These are phyloP conservation scores for Fomes fomentarius DNA, from an alignment of 1,284 basidiomycete genomes.

Conservation along the genomic window DNA sequence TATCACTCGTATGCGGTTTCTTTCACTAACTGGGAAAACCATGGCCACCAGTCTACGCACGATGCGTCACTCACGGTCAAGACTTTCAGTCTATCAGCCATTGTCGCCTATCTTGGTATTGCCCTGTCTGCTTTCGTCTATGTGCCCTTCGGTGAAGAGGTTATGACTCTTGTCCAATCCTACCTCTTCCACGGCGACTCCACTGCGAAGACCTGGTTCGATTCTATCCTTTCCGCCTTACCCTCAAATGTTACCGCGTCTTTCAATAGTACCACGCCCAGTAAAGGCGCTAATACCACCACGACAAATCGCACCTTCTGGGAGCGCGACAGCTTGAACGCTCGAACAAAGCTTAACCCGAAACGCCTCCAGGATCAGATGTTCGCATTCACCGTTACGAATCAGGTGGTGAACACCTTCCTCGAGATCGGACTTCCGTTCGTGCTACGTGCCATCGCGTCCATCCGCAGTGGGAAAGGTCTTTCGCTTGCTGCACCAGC, in stretches of 20 bases:
- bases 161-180: slow-evolving; percentile 65
- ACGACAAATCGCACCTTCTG: slow-evolving; percentile 40
- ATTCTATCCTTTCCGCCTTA: slow-evolving; percentile 24
- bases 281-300: slow-evolving; percentile 1
- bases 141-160: slow-evolving; percentile 86
- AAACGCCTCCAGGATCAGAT: slow-evolving; percentile 87
- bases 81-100: slow-evolving; percentile 86
- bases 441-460: slow-evolving; percentile 64
- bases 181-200: slow-evolving; percentile 36
- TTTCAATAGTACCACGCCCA: slow-evolving; percentile 15
- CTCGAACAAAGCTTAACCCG: slow-evolving; percentile 62
- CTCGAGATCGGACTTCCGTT: slow-evolving; percentile 87
- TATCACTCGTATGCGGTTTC: slow-evolving; percentile 74
- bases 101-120: slow-evolving; percentile 89
- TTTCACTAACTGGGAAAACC: slow-evolving; percentile 92
- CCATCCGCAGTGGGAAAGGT: slow-evolving; percentile 49
- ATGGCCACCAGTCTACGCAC: slow-evolving; percentile 78
- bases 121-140: slow-evolving; percentile 89
- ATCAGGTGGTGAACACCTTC: slow-evolving; percentile 85
- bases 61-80: slow-evolving; percentile 87
- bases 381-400: slow-evolving; percentile 94
- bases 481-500: slow-evolving; percentile 27
- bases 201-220: slow-evolving; percentile 24
- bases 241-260: slow-evolving; percentile 23
- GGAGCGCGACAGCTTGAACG: slow-evolving; percentile 53